These are phyloP conservation scores for Neopestalotiopsis sp. DNA, from an alignment of 2,329 filamentous ascomycete genomes.

Conservation along the genomic window DNA sequence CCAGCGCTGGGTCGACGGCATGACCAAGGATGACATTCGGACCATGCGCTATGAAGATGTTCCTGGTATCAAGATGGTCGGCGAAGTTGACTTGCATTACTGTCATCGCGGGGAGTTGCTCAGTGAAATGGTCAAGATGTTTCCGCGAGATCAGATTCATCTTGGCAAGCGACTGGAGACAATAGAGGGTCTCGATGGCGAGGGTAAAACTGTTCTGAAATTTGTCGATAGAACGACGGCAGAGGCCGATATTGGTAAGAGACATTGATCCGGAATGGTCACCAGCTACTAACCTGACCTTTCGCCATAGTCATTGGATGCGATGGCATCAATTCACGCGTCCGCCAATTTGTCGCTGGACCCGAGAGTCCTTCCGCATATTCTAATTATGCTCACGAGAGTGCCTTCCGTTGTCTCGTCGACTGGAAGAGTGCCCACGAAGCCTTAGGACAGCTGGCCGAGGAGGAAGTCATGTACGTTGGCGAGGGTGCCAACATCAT, in stretches of 20 bases:
- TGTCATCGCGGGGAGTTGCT: neutral
- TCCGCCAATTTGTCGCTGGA: constrained; percentile 54
- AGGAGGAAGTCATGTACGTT: constrained; percentile 56
- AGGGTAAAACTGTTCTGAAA: constrained; percentile 18
- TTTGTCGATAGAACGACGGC: neutral
- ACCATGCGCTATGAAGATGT: neutral
- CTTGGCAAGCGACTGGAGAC: constrained; percentile 17
- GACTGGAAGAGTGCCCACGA: constrained; percentile 56
- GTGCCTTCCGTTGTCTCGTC: constrained; percentile 63
- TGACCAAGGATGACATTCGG: constrained; percentile 35
- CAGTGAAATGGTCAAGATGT: neutral
- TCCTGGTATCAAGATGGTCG: neutral
- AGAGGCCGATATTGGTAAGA: neutral
- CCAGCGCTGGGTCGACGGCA: constrained; percentile 24
- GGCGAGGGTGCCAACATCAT: constrained; percentile 60
- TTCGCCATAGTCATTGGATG: constrained; percentile 54
- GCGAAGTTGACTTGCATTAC: neutral
- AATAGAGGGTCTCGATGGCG: constrained; percentile 30
- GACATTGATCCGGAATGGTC: neutral
- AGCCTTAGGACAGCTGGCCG: constrained; percentile 52
- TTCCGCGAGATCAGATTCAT: constrained; percentile 35
- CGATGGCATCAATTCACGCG: constrained; percentile 64
- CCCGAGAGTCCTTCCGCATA: constrained; percentile 42
- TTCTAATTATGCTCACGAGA: constrained; percentile 56
- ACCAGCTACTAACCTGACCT: constrained; percentile 12